Conservation (phyloP, 2,329 filamentous ascomycete genomes). For the Fusarium mexicanum region DNA sequence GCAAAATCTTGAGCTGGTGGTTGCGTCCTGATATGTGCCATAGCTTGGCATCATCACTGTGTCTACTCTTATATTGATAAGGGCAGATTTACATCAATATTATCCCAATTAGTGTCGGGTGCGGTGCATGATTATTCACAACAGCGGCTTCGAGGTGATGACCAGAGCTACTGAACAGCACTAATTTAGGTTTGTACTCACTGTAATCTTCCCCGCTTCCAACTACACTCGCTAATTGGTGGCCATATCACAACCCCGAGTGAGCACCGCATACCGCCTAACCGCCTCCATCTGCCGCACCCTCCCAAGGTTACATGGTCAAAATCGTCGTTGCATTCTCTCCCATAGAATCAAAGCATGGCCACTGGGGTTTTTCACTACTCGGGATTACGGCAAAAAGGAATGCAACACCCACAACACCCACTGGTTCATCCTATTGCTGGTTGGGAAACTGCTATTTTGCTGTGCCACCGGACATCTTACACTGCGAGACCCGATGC, state of each 20-base stretch:
- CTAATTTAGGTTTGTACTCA: not conserved
- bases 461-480: not conserved
- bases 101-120: not conserved
- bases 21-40: not conserved
- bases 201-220: not conserved
- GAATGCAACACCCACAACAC: not conserved
- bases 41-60: not conserved
- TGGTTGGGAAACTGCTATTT: not conserved
- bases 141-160: not conserved
- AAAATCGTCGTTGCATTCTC: not conserved
- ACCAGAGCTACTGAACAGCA: not conserved
- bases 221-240: not conserved
- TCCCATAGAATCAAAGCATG: not conserved
- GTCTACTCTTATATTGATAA: too few species aligned
- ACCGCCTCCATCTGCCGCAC: not conserved
- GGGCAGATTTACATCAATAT: not conserved
- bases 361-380: not conserved
- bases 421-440: not conserved
- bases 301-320: not conserved
- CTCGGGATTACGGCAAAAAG: not conserved
- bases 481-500: not conserved
- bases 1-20: constrained; percentile 11
- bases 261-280: not conserved
- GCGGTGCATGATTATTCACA: not conserved
- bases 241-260: not conserved